Evolutionary conservation across 2,329 filamentous ascomycete genomes (phyloP).

Genomic region (Talaromyces sp.): DNA sequence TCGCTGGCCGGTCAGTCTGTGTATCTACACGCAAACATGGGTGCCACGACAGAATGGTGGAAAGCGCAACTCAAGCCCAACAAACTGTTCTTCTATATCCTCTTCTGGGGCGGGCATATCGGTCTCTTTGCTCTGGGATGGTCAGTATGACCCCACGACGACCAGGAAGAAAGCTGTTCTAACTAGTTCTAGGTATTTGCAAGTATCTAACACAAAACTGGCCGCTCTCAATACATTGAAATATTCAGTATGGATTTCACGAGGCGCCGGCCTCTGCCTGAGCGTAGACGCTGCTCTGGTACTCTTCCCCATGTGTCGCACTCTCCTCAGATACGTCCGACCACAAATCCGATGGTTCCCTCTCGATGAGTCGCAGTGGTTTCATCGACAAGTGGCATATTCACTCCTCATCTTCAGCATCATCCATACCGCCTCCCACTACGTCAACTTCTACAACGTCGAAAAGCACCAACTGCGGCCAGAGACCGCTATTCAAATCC

Average conservation of each 20-base stretch:
- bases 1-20: slow-evolving; percentile 15
- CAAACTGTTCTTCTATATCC: slow-evolving; percentile 71
- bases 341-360: slow-evolving; percentile 85
- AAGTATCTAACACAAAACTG: slow-evolving; percentile 61
- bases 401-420: slow-evolving; percentile 75
- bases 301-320: slow-evolving; percentile 89
- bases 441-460: slow-evolving; percentile 98
- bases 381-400: slow-evolving; percentile 93
- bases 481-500: slow-evolving; percentile 77
- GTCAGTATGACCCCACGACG: slow-evolving; percentile 46
- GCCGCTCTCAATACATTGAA: slow-evolving; percentile 72
- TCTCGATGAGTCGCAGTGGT: slow-evolving; percentile 95
- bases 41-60: slow-evolving; percentile 11
- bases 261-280: slow-evolving; percentile 83
- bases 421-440: slow-evolving; percentile 73
- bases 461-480: slow-evolving; percentile 78
- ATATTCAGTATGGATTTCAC: slow-evolving; percentile 92
- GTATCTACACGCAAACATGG: slow-evolving; percentile 30
- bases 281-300: slow-evolving; percentile 82
- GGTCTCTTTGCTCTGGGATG: slow-evolving; percentile 79
- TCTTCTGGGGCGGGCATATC: slow-evolving; percentile 76
- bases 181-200: slow-evolving; percentile 63
- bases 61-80: slow-evolving; percentile 58
- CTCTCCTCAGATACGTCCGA: slow-evolving; percentile 73
- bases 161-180: background rate